Evolutionary conservation across 225 moss, liverwort and hornwort genomes (phyloP).

Genomic region (Physcomitrellopsis africana): DNA sequence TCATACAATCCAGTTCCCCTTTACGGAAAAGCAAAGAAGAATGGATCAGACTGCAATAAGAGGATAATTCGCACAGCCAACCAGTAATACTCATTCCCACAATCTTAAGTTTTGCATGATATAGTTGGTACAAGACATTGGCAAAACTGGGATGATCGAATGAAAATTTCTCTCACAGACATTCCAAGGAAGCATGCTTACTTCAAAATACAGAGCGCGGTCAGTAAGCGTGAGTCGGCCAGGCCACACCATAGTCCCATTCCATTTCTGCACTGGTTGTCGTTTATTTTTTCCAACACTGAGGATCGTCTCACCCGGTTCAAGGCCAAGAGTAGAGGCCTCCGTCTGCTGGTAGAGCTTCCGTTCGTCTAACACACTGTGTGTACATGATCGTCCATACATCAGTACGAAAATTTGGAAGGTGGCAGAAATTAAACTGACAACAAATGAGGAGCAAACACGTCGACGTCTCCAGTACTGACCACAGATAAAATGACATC

Average conservation of each 20-base stretch:
- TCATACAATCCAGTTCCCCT: background rate
- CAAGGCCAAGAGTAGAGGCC: conserved; percentile 64
- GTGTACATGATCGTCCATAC: background rate
- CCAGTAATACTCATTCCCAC: background rate
- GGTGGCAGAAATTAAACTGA: background rate
- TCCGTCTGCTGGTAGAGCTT: conserved; percentile 66
- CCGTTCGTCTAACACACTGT: conserved; percentile 76
- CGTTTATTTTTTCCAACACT: conserved; percentile 77
- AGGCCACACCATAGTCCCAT: conserved; percentile 78
- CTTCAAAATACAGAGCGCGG: conserved; percentile 95
- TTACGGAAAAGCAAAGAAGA: background rate
- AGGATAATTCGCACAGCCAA: conserved; percentile 6
- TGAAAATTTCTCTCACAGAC: background rate
- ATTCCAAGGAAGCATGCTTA: conserved; percentile 9
- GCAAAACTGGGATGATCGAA: background rate
- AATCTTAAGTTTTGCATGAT: conserved; percentile 10
- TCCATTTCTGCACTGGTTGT: conserved; percentile 96
- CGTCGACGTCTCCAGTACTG: background rate
- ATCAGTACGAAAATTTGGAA: conserved; percentile 25
- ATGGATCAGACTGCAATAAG: background rate
- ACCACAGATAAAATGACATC: background rate
- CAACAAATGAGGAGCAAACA: background rate
- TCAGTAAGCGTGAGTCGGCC: conserved; percentile 95
- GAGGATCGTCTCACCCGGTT: conserved; percentile 69
- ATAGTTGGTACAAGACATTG: background rate